A percentile compares a stretch with the other conserved stretches of the same genome.
phyloP scores from a whole-genome alignment of 192 early-diverging fungal genomes.

The Podila horticola region DNA sequence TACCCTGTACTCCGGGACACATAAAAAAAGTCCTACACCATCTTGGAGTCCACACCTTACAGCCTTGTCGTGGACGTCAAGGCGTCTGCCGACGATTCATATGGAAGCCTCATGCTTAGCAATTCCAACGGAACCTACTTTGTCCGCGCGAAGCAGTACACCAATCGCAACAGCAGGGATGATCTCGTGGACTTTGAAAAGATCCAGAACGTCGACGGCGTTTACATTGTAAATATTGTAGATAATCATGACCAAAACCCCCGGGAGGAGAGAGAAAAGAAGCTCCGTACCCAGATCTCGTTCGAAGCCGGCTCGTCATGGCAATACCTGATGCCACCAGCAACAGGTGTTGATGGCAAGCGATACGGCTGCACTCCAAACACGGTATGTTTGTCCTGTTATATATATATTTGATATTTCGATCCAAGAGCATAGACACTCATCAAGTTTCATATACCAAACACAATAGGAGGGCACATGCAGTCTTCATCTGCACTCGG shows the following conservation, averaged over 20 bases:
- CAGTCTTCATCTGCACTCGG: slow-evolving; percentile 87
- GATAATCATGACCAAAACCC: slow-evolving; percentile 73
- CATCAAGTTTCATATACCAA: neutral
- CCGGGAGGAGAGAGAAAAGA: slow-evolving; percentile 55
- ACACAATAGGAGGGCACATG: slow-evolving; percentile 64
- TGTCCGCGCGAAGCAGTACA: slow-evolving; percentile 78
- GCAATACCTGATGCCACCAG: slow-evolving; percentile 75
- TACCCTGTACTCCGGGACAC: slow-evolving; percentile 53
- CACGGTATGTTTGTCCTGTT: slow-evolving; percentile 19
- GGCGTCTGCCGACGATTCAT: slow-evolving; percentile 44
- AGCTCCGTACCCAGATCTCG: slow-evolving; percentile 79
- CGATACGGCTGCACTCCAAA: slow-evolving; percentile 61
- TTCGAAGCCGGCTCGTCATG: slow-evolving; percentile 90
- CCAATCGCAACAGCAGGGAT: slow-evolving; percentile 71
- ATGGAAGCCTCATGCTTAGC: slow-evolving; percentile 83
- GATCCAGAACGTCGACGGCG: slow-evolving; percentile 82
- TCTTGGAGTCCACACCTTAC: slow-evolving; percentile 82
- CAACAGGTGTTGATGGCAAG: slow-evolving; percentile 63
- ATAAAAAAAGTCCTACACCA: slow-evolving; percentile 74
- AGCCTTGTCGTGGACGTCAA: slow-evolving; percentile 82
- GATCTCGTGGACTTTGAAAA: slow-evolving; percentile 94
- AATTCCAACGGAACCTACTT: slow-evolving; percentile 93
- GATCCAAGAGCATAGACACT: neutral
- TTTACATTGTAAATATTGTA: slow-evolving; percentile 88
- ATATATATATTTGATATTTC: neutral